Percentiles rank a stretch among this genome's conserved stretches.
Evolutionary conservation across 108 stramenopile genomes (phyloP).

Genomic region (Parmales sp.): DNA sequence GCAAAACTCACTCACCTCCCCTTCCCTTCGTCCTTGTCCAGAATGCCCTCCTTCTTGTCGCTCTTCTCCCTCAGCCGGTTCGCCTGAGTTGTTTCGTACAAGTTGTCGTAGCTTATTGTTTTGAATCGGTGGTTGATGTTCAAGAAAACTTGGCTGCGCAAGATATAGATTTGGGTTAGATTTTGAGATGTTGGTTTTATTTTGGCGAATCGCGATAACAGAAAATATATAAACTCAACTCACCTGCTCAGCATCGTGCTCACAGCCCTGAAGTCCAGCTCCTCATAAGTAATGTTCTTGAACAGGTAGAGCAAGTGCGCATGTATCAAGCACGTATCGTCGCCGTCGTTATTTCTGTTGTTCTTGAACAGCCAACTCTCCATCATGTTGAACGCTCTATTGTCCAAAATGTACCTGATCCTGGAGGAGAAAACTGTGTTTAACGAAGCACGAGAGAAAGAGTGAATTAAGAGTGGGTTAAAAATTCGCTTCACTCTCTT

Average conservation of each 20-base stretch:
- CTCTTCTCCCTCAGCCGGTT: constrained; percentile 18
- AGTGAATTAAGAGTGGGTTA: no score
- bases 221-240: constrained; percentile 90
- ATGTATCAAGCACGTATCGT: constrained; percentile 75
- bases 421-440: constrained; percentile 62
- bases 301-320: constrained; percentile 93
- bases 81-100: constrained; percentile 66
- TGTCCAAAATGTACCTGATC: constrained; percentile 61
- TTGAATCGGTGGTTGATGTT: constrained; percentile 93
- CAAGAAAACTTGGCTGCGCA: constrained; percentile 91
- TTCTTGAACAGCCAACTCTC: constrained; percentile 86
- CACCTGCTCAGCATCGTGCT: constrained; percentile 84
- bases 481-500: no score
- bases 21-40: no score
- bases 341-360: constrained; percentile 56
- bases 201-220: no score
- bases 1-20: no score
- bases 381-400: constrained; percentile 80
- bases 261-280: constrained; percentile 80
- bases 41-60: no score
- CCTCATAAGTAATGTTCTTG: constrained; percentile 85
- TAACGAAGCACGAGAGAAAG: no score
- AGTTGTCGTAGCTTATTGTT: constrained; percentile 74
- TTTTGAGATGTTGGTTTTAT: no score
- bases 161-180: no score